Evolutionary conservation across 1,139 yeast genomes (phyloP).

Genomic region (Kurtzmaniella quercitrusa): DNA sequence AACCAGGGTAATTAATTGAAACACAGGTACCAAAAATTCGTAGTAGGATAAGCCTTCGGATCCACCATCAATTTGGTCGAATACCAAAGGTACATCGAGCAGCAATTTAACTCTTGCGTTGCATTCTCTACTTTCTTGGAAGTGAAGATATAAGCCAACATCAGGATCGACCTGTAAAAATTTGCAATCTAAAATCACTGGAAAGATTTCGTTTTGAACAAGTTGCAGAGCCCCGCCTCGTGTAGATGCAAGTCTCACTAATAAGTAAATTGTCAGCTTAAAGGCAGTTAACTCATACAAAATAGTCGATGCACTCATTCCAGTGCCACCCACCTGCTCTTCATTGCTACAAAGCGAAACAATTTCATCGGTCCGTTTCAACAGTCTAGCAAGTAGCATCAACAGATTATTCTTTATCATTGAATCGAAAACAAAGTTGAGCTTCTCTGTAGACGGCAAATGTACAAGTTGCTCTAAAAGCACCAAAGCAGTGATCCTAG

Average conservation of each 20-base stretch:
- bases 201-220: constrained; percentile 69
- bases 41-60: constrained; percentile 47
- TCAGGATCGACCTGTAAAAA: constrained; percentile 75
- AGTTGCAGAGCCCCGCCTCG: constrained; percentile 74
- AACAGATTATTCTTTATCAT: constrained; percentile 66
- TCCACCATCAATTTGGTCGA: constrained; percentile 12
- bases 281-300: constrained; percentile 74
- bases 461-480: constrained; percentile 68
- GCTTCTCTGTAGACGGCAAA: constrained; percentile 44
- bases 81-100: constrained; percentile 48
- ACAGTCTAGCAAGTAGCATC: constrained; percentile 58
- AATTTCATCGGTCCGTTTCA: constrained; percentile 66
- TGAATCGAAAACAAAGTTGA: constrained; percentile 56
- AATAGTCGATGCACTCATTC: constrained; percentile 47
- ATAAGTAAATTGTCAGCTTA: constrained; percentile 64
- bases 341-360: constrained; percentile 36
- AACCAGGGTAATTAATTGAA: constrained; percentile 68
- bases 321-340: constrained; percentile 11
- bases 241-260: constrained; percentile 72
- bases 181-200: constrained; percentile 52
- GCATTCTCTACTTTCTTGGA: constrained; percentile 19
- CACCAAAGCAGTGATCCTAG: constrained; percentile 72
- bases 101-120: constrained; percentile 37
- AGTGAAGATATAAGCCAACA: constrained; percentile 53
- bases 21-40: constrained; percentile 72